A percentile compares a stretch with the other conserved stretches of the same genome.
Evolutionary conservation across 148 eudicot genomes (phyloP).

Genomic region (Vaccinium darrowii): DNA sequence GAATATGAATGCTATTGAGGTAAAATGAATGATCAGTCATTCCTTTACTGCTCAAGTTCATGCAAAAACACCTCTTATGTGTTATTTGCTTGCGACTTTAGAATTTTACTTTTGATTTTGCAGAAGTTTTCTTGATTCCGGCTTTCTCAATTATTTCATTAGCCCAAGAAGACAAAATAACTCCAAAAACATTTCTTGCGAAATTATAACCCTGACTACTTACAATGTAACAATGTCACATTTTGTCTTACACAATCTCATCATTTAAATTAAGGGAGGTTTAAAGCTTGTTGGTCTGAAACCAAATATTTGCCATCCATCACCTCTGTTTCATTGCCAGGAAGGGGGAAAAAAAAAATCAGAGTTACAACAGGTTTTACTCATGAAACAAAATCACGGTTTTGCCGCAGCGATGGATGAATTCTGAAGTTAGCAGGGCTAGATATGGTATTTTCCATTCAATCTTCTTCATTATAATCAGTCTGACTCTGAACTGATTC

Average conservation of each 20-base stretch:
- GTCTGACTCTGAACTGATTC: constrained; percentile 49
- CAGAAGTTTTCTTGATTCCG: not conserved
- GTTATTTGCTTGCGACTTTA: not conserved
- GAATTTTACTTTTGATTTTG: not conserved
- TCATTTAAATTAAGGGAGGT: not conserved
- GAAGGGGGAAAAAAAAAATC: not conserved
- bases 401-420: not conserved
- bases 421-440: not conserved
- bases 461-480: constrained; percentile 34
- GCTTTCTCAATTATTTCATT: not conserved
- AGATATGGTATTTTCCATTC: not conserved
- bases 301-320: not conserved
- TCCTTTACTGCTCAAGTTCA: not conserved
- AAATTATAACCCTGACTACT: not conserved
- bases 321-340: not conserved
- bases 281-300: not conserved
- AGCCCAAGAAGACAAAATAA: not conserved
- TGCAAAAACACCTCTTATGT: not conserved
- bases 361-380: not conserved
- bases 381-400: not conserved
- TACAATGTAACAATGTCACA: not conserved
- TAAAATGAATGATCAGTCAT: not conserved
- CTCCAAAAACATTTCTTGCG: not conserved
- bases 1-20: not conserved
- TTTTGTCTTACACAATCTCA: not conserved